phyloP scores from a whole-genome alignment of 306 rosid genomes.

The Mimosa bimucronata region DNA sequence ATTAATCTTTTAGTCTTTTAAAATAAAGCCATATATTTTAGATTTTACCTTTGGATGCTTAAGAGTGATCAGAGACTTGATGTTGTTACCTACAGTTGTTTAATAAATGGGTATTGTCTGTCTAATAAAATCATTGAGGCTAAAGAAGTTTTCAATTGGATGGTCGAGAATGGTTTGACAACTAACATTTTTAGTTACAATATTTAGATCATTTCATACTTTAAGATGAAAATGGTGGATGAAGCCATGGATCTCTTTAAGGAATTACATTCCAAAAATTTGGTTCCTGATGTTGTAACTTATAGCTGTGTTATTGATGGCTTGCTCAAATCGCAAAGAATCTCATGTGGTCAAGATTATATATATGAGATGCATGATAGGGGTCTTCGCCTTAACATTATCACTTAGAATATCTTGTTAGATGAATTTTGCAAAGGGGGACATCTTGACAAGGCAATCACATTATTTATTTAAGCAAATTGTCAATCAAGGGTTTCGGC shows the following conservation, averaged over 20 bases:
- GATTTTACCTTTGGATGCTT: too few relatives aligned
- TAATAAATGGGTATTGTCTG: not conserved
- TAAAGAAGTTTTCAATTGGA: not conserved
- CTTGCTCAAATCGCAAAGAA: not conserved
- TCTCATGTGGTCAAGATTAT: not conserved
- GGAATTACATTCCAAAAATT: not conserved
- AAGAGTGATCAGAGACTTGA: not conserved
- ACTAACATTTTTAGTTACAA: not conserved
- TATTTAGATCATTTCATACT: not conserved
- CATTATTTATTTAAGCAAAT: conserved; percentile 1
- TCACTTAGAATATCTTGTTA: not conserved
- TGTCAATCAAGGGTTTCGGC: not conserved
- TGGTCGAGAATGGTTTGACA: not conserved
- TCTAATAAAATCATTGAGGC: not conserved
- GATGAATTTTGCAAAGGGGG: not conserved
- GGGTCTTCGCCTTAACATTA: not conserved
- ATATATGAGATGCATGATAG: not conserved
- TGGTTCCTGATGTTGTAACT: not conserved
- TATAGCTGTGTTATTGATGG: not conserved
- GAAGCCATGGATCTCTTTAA: not conserved
- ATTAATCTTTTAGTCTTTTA: too few relatives aligned
- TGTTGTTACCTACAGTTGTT: not conserved
- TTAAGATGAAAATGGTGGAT: not conserved
- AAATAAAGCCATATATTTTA: too few relatives aligned
- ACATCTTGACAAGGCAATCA: not conserved